Percentiles rank a stretch among this genome's conserved stretches.
Evolutionary conservation across 2,329 filamentous ascomycete genomes (phyloP).

Genomic region (Penicillium hesseltinei): DNA sequence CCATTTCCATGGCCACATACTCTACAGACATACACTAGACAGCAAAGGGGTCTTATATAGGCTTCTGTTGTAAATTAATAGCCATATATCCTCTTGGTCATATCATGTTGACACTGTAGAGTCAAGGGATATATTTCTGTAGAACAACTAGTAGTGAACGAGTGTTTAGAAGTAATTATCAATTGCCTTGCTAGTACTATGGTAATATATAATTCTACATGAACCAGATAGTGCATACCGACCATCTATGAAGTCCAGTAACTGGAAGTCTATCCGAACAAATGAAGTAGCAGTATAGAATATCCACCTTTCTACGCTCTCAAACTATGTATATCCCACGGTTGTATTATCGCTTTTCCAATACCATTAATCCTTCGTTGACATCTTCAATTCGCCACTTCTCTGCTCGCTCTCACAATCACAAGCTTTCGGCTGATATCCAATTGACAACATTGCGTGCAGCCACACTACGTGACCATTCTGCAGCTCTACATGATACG

Average conservation of each 20-base stretch:
- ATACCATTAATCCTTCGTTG: not conserved
- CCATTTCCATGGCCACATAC: not conserved
- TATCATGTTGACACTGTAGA: not conserved
- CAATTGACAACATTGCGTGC: not conserved
- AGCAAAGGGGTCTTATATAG: not conserved
- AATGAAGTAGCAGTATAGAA: not conserved
- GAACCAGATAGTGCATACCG: not conserved
- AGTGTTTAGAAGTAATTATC: too few relatives aligned
- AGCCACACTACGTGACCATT: not conserved
- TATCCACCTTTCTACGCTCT: not conserved
- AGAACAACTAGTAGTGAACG: not conserved
- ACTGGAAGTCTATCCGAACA: not conserved
- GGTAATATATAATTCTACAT: not conserved
- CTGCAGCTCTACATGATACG: slow-evolving; percentile 1
- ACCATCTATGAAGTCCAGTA: not conserved
- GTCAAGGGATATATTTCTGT: not conserved
- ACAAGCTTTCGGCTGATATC: not conserved
- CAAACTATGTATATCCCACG: not conserved
- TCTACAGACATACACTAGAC: not conserved
- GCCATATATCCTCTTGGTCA: not conserved
- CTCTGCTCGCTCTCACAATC: not conserved
- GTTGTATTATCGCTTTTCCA: not conserved
- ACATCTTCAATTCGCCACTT: not conserved
- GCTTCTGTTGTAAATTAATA: not conserved
- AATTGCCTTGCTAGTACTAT: not conserved